phyloP scores from a whole-genome alignment of 2,329 filamentous ascomycete species.

The Aspergillus sp. region DNA sequence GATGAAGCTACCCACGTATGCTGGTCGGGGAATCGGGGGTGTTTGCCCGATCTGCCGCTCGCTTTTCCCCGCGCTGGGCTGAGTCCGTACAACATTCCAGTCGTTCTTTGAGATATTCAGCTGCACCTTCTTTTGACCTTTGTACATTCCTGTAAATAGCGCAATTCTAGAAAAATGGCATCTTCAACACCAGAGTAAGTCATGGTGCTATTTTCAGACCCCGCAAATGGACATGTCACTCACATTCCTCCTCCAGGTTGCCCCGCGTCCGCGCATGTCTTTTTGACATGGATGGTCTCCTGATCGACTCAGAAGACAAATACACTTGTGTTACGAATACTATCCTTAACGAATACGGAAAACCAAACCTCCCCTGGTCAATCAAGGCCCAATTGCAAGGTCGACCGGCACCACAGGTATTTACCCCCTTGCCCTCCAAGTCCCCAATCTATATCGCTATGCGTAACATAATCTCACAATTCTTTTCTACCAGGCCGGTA shows the following conservation, averaged over 20 bases:
- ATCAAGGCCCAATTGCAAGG: conserved; percentile 86
- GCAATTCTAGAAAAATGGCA: no score
- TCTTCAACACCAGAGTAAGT: no score
- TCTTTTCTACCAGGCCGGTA: conserved; percentile 40
- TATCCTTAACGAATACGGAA: conserved; percentile 70
- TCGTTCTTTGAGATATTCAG: no score
- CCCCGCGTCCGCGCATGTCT: conserved; percentile 83
- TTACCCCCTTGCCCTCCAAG: background rate
- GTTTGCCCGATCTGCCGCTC: no score
- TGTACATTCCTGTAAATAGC: no score
- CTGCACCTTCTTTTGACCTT: no score
- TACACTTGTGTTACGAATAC: conserved; percentile 83
- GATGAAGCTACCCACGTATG: no score
- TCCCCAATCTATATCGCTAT: background rate
- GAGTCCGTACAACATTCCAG: no score
- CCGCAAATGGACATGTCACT: no score
- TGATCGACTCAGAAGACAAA: conserved; percentile 87
- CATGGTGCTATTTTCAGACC: no score
- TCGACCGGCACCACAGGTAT: conserved; percentile 53
- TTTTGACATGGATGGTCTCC: conserved; percentile 97
- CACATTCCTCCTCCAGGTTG: conserved; percentile 48
- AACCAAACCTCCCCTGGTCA: conserved; percentile 77
- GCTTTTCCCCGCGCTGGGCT: no score
- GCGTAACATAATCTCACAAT: conserved; percentile 1
- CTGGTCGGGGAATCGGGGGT: no score